Conservation (phyloP, 148 eudicot genomes). For the Silene uniflora region DNA sequence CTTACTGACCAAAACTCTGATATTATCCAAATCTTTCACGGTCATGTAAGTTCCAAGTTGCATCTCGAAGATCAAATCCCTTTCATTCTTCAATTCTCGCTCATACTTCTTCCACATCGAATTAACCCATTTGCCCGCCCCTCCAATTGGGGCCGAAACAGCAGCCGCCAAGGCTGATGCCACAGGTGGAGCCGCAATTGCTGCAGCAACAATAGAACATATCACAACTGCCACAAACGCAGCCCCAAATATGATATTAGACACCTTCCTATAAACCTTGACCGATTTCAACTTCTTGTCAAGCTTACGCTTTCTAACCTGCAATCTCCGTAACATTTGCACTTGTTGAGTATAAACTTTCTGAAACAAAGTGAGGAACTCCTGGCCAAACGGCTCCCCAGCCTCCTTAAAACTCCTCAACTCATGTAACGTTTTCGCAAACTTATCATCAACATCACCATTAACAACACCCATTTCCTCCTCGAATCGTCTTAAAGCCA, state of each 20-base stretch:
- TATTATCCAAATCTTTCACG: constrained; percentile 31
- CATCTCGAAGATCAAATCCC: constrained; percentile 26
- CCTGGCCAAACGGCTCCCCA: constrained; percentile 31
- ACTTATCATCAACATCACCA: constrained; percentile 17
- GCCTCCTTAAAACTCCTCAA: constrained; percentile 35
- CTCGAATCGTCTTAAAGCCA: constrained; percentile 25
- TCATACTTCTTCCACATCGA: constrained; percentile 37
- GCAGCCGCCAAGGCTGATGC: constrained; percentile 34
- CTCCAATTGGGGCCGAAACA: constrained; percentile 29
- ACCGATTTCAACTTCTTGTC: constrained; percentile 51
- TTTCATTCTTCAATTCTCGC: constrained; percentile 28
- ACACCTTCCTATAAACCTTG: constrained; percentile 55
- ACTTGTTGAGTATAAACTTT: constrained; percentile 28
- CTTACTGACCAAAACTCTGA: constrained; percentile 25
- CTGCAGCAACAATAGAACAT: constrained; percentile 85
- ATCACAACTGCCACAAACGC: constrained; percentile 60
- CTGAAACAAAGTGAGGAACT: constrained; percentile 25
- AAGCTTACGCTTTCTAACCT: constrained; percentile 42
- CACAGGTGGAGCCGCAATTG: constrained; percentile 55
- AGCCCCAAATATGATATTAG: constrained; percentile 54
- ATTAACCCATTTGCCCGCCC: constrained; percentile 35
- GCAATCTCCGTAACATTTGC: constrained; percentile 29
- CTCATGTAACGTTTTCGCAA: constrained; percentile 26
- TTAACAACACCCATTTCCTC: constrained; percentile 21
- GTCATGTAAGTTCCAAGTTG: constrained; percentile 28